Evolutionary conservation across 1,284 basidiomycete genomes (phyloP).

Genomic region (Apiotrichum laibachii): DNA sequence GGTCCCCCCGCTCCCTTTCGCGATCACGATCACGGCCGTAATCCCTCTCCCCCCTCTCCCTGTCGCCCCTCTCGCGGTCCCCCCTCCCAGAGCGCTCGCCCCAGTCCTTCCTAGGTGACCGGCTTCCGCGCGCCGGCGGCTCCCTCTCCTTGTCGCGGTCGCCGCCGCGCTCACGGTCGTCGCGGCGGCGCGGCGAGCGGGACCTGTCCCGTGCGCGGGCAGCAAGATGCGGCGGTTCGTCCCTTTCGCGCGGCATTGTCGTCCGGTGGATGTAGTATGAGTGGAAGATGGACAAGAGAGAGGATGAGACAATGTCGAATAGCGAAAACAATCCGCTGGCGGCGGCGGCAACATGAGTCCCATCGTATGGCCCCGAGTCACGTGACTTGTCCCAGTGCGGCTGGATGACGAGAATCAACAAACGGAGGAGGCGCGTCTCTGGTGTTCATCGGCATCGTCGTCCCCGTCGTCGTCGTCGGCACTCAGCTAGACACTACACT

Average conservation of each 20-base stretch:
- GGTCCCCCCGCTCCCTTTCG: slow-evolving; percentile 12
- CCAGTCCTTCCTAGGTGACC: slow-evolving; percentile 9
- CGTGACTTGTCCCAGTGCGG: too few species aligned
- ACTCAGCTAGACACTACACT: too few species aligned
- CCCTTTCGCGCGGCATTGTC: slow-evolving; percentile 9
- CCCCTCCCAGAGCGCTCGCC: neutral
- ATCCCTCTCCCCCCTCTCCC: slow-evolving; percentile 7
- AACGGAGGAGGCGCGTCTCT: too few species aligned
- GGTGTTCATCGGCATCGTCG: too few species aligned
- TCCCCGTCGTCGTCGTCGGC: too few species aligned
- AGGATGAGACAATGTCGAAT: too few species aligned
- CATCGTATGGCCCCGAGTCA: too few species aligned
- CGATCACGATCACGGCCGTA: slow-evolving; percentile 12
- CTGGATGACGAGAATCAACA: too few species aligned
- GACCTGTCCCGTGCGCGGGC: slow-evolving; percentile 3
- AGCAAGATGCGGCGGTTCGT: slow-evolving; percentile 16
- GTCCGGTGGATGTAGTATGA: neutral
- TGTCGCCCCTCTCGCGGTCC: slow-evolving; percentile 6
- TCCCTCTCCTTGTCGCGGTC: neutral
- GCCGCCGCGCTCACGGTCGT: slow-evolving; percentile 6
- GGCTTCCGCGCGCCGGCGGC: neutral
- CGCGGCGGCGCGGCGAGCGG: slow-evolving; percentile 14
- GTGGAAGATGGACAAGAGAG: neutral
- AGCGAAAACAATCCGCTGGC: too few species aligned
- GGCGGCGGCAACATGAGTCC: too few species aligned